Evolutionary conservation across 2,329 filamentous ascomycete species (phyloP).

Genomic region (Penicillium sp.): DNA sequence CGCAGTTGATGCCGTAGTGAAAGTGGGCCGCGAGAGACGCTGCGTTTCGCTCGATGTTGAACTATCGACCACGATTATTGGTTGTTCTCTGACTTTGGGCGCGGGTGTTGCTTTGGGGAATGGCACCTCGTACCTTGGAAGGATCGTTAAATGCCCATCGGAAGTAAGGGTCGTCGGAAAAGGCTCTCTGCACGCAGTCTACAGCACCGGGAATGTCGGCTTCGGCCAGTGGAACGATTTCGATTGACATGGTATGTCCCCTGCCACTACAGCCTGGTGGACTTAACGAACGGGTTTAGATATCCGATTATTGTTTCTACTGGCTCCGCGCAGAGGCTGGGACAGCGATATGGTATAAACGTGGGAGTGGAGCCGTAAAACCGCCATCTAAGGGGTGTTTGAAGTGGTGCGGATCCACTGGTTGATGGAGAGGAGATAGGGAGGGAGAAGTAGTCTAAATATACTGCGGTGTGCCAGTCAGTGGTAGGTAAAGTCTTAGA

Average conservation of each 20-base stretch:
- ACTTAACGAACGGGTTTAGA: constrained; percentile 20
- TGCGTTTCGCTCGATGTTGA: constrained; percentile 60
- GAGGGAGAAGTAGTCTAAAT: constrained; percentile 1
- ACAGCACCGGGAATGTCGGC: constrained; percentile 63
- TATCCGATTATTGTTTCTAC: constrained; percentile 26
- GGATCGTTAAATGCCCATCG: constrained; percentile 62
- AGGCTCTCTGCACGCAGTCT: constrained; percentile 64
- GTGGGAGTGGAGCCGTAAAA: constrained; percentile 32
- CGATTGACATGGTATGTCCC: constrained; percentile 48
- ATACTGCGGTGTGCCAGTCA: constrained; percentile 5
- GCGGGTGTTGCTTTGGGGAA: background rate
- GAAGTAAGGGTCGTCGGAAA: constrained; percentile 66
- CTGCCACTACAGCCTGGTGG: constrained; percentile 19
- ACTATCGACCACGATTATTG: constrained; percentile 42
- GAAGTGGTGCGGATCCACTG: constrained; percentile 17
- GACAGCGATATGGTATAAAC: constrained; percentile 34
- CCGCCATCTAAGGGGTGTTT: constrained; percentile 33
- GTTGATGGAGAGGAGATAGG: constrained; percentile 8
- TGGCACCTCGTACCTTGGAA: constrained; percentile 47
- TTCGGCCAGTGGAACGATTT: constrained; percentile 56
- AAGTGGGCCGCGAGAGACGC: constrained; percentile 65
- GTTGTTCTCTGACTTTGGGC: background rate
- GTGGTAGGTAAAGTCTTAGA: background rate
- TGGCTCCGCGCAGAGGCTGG: constrained; percentile 31
- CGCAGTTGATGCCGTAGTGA: constrained; percentile 64